Evolutionary conservation across 2,329 filamentous ascomycete species (phyloP).

Genomic region (Chrysoporthe deuterocubensis): DNA sequence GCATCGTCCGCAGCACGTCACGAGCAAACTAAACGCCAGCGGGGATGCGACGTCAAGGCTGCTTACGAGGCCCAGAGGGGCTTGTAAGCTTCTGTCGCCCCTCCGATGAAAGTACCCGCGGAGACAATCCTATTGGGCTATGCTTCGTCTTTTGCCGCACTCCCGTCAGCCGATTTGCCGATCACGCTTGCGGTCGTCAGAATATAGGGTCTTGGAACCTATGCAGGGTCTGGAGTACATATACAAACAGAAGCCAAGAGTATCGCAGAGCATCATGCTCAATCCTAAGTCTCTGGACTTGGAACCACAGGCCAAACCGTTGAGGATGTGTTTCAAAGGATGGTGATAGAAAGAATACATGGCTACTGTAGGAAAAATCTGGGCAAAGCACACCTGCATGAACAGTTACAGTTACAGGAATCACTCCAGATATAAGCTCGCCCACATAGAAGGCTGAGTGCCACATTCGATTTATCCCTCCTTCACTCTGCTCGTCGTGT

Average conservation of each 20-base stretch:
- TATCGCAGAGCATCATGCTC: background rate
- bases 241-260: background rate
- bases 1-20: background rate
- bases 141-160: too few species aligned
- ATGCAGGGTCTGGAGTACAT: background rate
- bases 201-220: background rate
- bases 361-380: background rate
- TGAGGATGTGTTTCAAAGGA: background rate
- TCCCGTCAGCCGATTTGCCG: background rate
- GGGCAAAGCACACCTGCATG: background rate
- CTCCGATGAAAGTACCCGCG: background rate
- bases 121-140: background rate
- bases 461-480: background rate
- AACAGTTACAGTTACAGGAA: background rate
- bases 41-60: background rate
- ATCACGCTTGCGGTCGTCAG: background rate
- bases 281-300: background rate
- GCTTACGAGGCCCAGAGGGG: background rate
- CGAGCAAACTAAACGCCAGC: background rate
- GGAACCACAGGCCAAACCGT: background rate
- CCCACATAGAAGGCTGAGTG: background rate
- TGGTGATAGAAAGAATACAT: background rate
- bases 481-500: background rate
- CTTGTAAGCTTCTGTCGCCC: background rate
- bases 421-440: background rate